Evolutionary conservation across 305 asterid species (phyloP), one percentile per base, ranked within the genome.

Genomic region (Nicotiana rustica): DNA sequence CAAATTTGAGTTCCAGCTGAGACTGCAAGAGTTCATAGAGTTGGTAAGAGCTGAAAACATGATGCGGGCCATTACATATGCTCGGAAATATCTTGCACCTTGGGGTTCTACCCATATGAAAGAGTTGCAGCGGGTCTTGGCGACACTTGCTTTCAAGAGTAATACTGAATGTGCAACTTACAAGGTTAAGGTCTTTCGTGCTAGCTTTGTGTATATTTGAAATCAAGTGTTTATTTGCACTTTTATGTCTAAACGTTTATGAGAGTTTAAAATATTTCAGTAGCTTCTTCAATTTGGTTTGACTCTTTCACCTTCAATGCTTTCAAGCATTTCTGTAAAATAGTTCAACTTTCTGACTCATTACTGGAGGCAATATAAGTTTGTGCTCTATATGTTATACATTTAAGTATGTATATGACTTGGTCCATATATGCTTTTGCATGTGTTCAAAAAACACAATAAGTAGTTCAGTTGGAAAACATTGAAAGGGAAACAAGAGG

Each of bases 51-150:
- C 89, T n/a, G 99, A 91, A 77, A 89, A 91, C 82, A 87, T 82
- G 86, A 88, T 91, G 93, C 92, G 84, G 77, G 99, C 99, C 69
- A 89, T 97, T 86, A 59, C 91, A 29, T 97, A 97, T 93, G 95
- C 99, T 71, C 93, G 95, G 71, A 97, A 91, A 89, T 87, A 97
- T 89, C 91, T 97, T 71, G 91, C 99, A 52, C 94, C 98, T 36
- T 97, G 99, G 99, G 99, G 95, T 70, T 91, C 91, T 85, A 87
- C 93, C 66, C 95, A 97, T 84, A 86, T 97, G 98, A 97, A 95
- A 90, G 99, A 97, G 87, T 84, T 97, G 88, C 99, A 97, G 91
- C 91, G 91, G 12, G 99, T 91, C 65, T 81, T 93, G 91, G 99
- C 97, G 49, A 93, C 98, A 83, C 93, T 95, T 82, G 99, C 98